Conservation (phyloP, 306 rosid genomes). For the Nissolia schottii region DNA sequence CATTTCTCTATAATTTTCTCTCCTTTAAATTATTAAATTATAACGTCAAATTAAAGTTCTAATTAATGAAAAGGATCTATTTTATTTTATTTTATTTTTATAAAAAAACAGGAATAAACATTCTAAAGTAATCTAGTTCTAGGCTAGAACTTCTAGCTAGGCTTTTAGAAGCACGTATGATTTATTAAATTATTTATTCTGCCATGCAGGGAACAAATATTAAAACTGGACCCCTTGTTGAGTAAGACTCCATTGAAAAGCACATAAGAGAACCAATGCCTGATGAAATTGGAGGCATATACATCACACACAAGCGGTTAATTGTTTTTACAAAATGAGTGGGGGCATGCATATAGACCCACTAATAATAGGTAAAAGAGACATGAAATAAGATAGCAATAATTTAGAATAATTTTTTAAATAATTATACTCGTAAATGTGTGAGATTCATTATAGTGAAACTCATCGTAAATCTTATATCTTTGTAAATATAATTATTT, state of each 20-base stretch:
- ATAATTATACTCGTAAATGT: no score
- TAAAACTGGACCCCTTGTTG: conserved; percentile 21
- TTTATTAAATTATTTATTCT: background rate
- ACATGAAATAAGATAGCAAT: no score
- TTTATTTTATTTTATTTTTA: no score
- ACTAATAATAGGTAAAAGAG: no score
- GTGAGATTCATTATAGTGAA: no score
- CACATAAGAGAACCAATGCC: background rate
- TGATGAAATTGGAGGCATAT: conserved; percentile 3
- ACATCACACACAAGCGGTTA: background rate
- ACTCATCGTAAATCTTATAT: no score
- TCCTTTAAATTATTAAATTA: conserved; percentile 2
- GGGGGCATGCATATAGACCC: conserved; percentile 9
- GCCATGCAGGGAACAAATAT: conserved; percentile 23
- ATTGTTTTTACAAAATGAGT: background rate
- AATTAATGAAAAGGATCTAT: background rate
- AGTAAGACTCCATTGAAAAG: conserved; percentile 35
- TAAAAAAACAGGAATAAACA: no score
- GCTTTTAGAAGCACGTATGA: background rate
- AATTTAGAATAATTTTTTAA: no score
- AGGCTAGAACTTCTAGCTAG: background rate
- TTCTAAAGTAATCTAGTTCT: no score
- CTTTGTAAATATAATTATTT: no score
- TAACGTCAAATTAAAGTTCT: background rate
- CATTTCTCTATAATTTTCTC: background rate